Evolutionary conservation across 352 stramenopile genomes (phyloP), one percentile per base, ranked within the genome.

Genomic region (Phytophthora colocasiae): DNA sequence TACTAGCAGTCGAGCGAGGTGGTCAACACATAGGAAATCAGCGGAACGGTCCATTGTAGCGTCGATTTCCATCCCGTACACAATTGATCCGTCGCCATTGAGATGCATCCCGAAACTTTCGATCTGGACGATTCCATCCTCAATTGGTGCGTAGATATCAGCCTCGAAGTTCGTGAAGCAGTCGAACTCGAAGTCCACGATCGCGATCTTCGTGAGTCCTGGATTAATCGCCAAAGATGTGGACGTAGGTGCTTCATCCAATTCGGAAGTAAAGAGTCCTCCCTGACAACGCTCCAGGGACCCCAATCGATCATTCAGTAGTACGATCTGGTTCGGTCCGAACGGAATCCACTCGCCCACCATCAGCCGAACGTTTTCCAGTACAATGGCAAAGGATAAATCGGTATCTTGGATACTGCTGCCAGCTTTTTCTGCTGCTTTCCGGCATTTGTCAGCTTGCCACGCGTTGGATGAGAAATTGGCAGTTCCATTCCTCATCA

Each of bases 161-260:
- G 97, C 97, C 71, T 99, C 97, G 68, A 99, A 99, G 69, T 99
- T 99, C 7, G 98, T 98, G 66, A 98, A 98, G 31, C 97, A 89
- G 27, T 97, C 97, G 52, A 98, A 95, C 39, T 98, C 97, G 75
- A 99, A 99, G 74, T 99, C 97, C 6, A 99, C 83, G 50, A 99
- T 98, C 51, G 97, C 92, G 45, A 99, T 97, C 66, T 92, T 96
- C 4, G 97, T 99, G 15, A 99, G 87, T 10, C 98, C 95, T 6
- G 96, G 95, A 2, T 71, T 60, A 9, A 97, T 79, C 15, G 79
- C 67, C 67, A 98, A 67, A 32, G 75, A 90, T 48, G 83, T 98
- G 32, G 75, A 78, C 3, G 90, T 91, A 7, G 90, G 86, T n/a
- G 89, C 59, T 4, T 81, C 66, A 76, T 98, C 97, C 6, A 98